Evolutionary conservation across 2,329 filamentous ascomycete genomes (phyloP), one percentile per base, ranked within the genome.

Genomic region (Fusarium compactum): DNA sequence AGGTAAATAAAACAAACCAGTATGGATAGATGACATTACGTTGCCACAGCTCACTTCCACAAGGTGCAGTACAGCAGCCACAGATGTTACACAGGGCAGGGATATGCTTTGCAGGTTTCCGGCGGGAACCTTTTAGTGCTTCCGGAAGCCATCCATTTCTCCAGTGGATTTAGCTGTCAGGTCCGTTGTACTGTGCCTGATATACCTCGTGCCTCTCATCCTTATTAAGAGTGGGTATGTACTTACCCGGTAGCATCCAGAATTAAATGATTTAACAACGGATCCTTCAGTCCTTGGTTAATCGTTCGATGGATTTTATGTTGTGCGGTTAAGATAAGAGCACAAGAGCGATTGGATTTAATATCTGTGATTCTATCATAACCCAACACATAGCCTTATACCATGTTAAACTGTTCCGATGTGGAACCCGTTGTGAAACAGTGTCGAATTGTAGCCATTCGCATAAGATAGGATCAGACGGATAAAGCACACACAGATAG

Each of bases 21-120:
- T 58, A 45, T 53, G 58, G 38, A 69, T 58, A 5, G 34, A 66
- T 72, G 65, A 61, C 68, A 72, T 66, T 70, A 62, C 57, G 72
- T 75, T 72, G 70, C 68, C 65, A 74, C 73, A 71, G 55, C 68
- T 70, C 43, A 56, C 34, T 38, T 68, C 34, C 58, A 50, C 54
- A 46, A 48, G 38, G 53, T 52, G 48, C 34, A 38, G 16, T 38
- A 10, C 18, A 38, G 34, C 9, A 11, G 34, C 34, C 16, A 18
- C 34, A 38, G 34, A 16, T 44, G 52, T 51, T 50, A 27, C 41
- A 46, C 62, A 20, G 27, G 59, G 30, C 60, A 64, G 30, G 62
- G 52, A 38, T 38, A 11, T 16, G 34, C 34, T 38, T n/a, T 38
- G 34, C 18, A 38, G 34, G 34, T 38, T n/a, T 18, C 9, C 16